Conservation (phyloP, 2,329 filamentous ascomycete species). For the Grosmannia huntii region DNA sequence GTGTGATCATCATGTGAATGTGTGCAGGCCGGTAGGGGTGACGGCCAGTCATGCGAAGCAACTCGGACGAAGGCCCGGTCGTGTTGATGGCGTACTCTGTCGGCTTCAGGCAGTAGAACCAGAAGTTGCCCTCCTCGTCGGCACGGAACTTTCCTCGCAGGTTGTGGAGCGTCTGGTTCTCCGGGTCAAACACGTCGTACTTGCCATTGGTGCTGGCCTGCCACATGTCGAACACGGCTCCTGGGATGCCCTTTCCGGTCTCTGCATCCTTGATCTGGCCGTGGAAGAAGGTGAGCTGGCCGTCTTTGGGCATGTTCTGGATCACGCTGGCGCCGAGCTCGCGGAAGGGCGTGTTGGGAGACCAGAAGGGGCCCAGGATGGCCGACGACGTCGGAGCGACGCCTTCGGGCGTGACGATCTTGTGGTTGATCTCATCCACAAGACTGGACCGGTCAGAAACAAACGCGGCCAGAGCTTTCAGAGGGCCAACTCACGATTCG, state of each 20-base stretch:
- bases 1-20: constrained; percentile 43
- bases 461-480: too few relatives aligned
- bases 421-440: constrained; percentile 72
- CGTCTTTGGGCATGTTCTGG: constrained; percentile 31
- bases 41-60: constrained; percentile 41
- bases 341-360: constrained; percentile 55
- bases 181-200: constrained; percentile 55
- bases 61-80: constrained; percentile 39
- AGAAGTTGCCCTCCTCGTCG: constrained; percentile 49
- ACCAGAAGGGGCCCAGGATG: constrained; percentile 79
- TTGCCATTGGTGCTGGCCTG: constrained; percentile 60
- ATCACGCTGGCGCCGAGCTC: constrained; percentile 59
- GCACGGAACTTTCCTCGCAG: constrained; percentile 54
- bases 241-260: constrained; percentile 51
- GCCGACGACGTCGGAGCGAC: constrained; percentile 55
- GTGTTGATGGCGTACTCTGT: constrained; percentile 28
- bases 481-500: constrained; percentile 38
- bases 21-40: constrained; percentile 46
- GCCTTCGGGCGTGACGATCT: constrained; percentile 36
- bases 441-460: constrained; percentile 27
- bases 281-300: constrained; percentile 49
- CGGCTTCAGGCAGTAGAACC: constrained; percentile 41
- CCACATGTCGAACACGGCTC: constrained; percentile 61
- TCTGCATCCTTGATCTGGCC: constrained; percentile 41
- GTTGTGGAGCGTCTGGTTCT: constrained; percentile 51